Evolutionary conservation across 176 grass and related monocot species (phyloP).

Genomic region (Musa itinerans): DNA sequence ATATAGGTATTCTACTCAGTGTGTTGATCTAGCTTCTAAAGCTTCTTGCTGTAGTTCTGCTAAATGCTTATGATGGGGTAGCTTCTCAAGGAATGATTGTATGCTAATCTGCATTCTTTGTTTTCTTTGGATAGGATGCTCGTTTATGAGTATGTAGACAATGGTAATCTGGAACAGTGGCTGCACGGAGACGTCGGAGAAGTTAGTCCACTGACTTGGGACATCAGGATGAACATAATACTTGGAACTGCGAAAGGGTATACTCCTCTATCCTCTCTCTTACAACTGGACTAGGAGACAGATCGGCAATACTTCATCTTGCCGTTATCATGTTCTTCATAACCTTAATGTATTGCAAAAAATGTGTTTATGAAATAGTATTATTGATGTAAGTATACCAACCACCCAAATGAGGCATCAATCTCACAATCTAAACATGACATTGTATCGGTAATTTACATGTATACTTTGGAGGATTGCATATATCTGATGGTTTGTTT

Average conservation of each 20-base stretch:
- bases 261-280: background rate
- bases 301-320: background rate
- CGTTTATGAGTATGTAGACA: conserved; percentile 77
- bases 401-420: background rate
- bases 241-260: conserved; percentile 91
- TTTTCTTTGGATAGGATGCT: conserved; percentile 43
- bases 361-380: background rate
- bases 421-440: background rate
- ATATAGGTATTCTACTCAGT: conserved; percentile 41
- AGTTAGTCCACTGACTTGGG: conserved; percentile 64
- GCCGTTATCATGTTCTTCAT: background rate
- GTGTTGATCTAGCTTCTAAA: background rate
- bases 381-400: background rate
- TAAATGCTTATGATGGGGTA: background rate
- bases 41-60: background rate
- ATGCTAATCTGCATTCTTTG: background rate
- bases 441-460: background rate
- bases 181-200: conserved; percentile 57
- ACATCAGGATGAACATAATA: conserved; percentile 87
- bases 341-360: background rate
- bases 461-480: background rate
- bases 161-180: conserved; percentile 77
- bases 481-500: no score
- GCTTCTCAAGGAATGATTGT: background rate
- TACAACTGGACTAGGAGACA: no score